phyloP scores from a whole-genome alignment of 805 yeast genomes.

The Saccharomycopsis sp. region DNA sequence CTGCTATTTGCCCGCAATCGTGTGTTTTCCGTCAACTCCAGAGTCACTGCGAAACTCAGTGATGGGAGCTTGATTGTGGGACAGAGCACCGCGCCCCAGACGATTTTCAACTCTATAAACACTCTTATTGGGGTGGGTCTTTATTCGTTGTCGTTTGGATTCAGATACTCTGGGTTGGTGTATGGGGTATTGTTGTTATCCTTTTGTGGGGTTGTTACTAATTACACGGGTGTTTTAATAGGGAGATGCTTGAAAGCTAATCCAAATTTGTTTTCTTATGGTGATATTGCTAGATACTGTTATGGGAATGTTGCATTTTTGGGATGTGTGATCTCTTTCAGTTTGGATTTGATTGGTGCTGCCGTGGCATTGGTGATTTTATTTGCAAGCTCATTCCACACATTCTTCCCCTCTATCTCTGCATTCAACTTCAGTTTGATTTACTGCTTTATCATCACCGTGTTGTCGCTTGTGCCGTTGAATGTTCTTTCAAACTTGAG shows the following conservation, averaged over 20 bases:
- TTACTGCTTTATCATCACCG: slow-evolving; percentile 33
- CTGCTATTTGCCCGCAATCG: slow-evolving; percentile 8
- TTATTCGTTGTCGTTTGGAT: slow-evolving; percentile 62
- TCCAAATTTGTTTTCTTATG: slow-evolving; percentile 41
- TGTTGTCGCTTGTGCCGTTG: slow-evolving; percentile 47
- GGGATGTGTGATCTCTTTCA: slow-evolving; percentile 40
- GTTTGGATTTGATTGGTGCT: slow-evolving; percentile 54
- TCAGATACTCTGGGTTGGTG: slow-evolving; percentile 61
- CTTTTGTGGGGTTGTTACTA: slow-evolving; percentile 40
- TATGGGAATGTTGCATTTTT: slow-evolving; percentile 39
- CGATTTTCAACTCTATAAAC: slow-evolving; percentile 69
- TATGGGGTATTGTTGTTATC: slow-evolving; percentile 37
- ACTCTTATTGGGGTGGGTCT: slow-evolving; percentile 71
- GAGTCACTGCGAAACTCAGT: slow-evolving; percentile 12
- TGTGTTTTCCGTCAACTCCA: slow-evolving; percentile 12
- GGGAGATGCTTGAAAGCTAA: slow-evolving; percentile 38
- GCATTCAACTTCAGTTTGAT: slow-evolving; percentile 34
- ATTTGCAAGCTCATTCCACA: slow-evolving; percentile 51
- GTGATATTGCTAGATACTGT: slow-evolving; percentile 45
- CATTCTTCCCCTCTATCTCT: slow-evolving; percentile 36
- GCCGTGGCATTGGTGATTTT: slow-evolving; percentile 47
- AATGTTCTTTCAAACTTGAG: slow-evolving; percentile 46
- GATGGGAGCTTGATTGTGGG: slow-evolving; percentile 24
- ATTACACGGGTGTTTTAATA: slow-evolving; percentile 44
- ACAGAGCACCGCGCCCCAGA: slow-evolving; percentile 61